Percentiles rank a stretch among this genome's conserved stretches.
Conservation (phyloP, 345 rosid genomes). For the Eucalyptus fibrosa region DNA sequence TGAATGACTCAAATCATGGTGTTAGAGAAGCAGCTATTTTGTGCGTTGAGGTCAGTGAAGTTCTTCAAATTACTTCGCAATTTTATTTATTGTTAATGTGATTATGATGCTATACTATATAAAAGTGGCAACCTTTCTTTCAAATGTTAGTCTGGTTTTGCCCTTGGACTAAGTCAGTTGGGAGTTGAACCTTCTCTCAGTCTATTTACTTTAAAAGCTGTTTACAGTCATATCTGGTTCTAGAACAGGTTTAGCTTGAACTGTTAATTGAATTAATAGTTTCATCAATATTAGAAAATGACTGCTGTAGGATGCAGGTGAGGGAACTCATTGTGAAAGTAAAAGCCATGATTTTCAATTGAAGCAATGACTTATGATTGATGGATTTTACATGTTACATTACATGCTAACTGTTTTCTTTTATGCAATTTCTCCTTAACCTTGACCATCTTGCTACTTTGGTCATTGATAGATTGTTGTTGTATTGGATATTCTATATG, state of each 20-base stretch:
- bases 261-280: not conserved
- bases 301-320: not conserved
- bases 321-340: not conserved
- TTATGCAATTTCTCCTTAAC: not conserved
- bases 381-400: not conserved
- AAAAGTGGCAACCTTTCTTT: not conserved
- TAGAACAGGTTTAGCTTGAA: not conserved
- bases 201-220: not conserved
- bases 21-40: constrained; percentile 90
- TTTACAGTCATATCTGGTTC: not conserved
- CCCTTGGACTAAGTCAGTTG: not conserved
- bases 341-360: not conserved
- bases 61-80: not conserved
- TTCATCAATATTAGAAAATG: not conserved
- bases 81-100: not conserved
- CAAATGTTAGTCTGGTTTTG: not conserved
- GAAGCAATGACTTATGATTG: not conserved
- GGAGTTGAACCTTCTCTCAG: not conserved
- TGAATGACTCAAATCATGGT: constrained; percentile 75
- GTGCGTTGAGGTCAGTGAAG: constrained; percentile 71
- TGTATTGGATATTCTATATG: not conserved
- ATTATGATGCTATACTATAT: not conserved
- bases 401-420: not conserved
- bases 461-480: not conserved
- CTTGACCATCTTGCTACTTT: not conserved